Percentiles rank a stretch among this genome's conserved stretches.
Evolutionary conservation across 1,284 basidiomycete genomes (phyloP).

Genomic region (Butyriboletus appendiculatus): DNA sequence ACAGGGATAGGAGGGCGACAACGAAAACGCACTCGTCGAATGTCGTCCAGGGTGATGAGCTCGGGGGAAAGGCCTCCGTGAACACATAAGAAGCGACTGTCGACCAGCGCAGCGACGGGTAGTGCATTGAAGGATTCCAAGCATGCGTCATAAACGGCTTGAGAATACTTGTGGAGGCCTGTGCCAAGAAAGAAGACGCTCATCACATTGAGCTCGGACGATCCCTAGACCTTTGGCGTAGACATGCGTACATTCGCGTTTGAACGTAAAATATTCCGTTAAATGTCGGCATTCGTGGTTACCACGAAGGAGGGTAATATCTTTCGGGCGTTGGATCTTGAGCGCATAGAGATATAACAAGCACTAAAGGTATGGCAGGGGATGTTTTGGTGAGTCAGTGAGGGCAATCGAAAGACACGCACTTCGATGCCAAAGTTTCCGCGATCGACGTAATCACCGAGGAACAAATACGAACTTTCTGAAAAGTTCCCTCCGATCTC

Average conservation of each 20-base stretch:
- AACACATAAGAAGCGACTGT: slow-evolving; percentile 96
- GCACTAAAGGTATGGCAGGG: slow-evolving; percentile 50
- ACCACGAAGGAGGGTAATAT: slow-evolving; percentile 88
- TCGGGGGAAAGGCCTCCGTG: slow-evolving; percentile 96
- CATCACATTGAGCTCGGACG: slow-evolving; percentile 2
- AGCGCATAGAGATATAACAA: slow-evolving; percentile 87
- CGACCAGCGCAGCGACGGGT: slow-evolving; percentile 91
- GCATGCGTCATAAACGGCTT: slow-evolving; percentile 87
- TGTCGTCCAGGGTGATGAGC: slow-evolving; percentile 80
- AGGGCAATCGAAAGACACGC: slow-evolving; percentile 3
- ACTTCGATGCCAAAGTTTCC: slow-evolving; percentile 97
- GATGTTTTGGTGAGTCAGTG: background rate
- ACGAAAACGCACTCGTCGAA: slow-evolving; percentile 61
- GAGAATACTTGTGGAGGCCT: slow-evolving; percentile 94
- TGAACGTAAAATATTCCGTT: slow-evolving; percentile 98
- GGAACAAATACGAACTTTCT: slow-evolving; percentile 92
- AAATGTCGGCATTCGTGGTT: slow-evolving; percentile 98
- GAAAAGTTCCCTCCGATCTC: slow-evolving; percentile 89
- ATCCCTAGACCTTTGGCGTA: slow-evolving; percentile 2
- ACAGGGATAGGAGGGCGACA: background rate
- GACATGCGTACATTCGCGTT: slow-evolving; percentile 74
- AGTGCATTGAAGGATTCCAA: slow-evolving; percentile 91
- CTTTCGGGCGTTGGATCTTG: slow-evolving; percentile 94
- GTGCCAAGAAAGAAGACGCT: slow-evolving; percentile 8
- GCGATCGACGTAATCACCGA: slow-evolving; percentile 98